phyloP scores from a whole-genome alignment of 75 land plant genomes.

The Pinus albicaulis region DNA sequence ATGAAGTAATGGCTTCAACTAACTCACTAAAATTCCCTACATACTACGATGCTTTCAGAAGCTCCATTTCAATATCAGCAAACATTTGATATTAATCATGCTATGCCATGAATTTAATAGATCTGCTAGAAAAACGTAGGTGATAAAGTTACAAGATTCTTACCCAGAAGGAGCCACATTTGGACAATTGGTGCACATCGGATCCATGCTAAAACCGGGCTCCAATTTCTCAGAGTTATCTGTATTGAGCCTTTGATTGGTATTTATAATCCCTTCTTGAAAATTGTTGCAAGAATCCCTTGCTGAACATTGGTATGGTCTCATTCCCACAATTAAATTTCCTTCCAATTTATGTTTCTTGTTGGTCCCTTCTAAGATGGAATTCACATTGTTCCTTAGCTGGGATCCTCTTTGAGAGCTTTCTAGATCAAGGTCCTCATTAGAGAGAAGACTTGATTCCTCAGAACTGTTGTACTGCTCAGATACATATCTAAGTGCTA shows the following conservation, averaged over 20 bases:
- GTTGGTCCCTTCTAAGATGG: background rate
- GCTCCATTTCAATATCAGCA: background rate
- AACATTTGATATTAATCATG: background rate
- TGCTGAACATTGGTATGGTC: background rate
- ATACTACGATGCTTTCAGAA: background rate
- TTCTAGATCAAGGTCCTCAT: background rate
- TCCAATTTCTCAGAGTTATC: background rate
- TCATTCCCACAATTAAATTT: background rate
- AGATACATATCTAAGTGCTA: background rate
- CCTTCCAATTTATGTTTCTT: background rate
- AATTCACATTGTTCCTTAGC: background rate
- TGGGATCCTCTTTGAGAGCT: conserved; percentile 6
- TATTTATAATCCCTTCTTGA: conserved; percentile 3
- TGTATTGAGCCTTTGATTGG: background rate
- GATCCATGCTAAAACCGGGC: conserved; percentile 57
- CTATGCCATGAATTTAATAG: background rate
- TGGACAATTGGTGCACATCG: conserved; percentile 96
- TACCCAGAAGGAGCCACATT: conserved; percentile 81
- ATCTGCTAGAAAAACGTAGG: background rate
- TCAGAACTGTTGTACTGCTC: background rate
- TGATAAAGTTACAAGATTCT: conserved; percentile 5
- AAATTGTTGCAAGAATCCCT: background rate
- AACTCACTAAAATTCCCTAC: background rate
- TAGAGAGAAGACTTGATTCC: background rate
- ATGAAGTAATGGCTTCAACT: background rate